Evolutionary conservation across 495 filamentous ascomycete genomes (phyloP).

Genomic region (Penicillium crystallinum): DNA sequence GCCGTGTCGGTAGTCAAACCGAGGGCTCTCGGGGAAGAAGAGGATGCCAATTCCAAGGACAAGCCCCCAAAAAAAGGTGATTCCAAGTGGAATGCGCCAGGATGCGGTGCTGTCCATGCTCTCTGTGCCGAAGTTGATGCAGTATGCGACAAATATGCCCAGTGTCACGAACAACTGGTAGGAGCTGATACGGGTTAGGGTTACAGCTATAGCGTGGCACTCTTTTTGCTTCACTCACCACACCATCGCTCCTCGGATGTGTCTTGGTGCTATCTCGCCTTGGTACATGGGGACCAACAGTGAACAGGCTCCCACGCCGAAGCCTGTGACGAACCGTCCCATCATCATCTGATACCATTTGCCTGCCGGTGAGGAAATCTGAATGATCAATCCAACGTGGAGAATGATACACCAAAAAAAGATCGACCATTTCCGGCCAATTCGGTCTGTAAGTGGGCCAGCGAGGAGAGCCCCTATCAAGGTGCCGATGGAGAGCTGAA

Average conservation of each 20-base stretch:
- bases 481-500: constrained; percentile 54
- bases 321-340: constrained; percentile 52
- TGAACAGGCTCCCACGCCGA: constrained; percentile 63
- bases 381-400: constrained; percentile 59
- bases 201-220: neutral
- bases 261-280: constrained; percentile 54
- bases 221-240: constrained; percentile 28
- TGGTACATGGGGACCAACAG: constrained; percentile 67
- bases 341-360: constrained; percentile 50
- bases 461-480: constrained; percentile 59
- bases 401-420: constrained; percentile 53
- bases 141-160: constrained; percentile 73
- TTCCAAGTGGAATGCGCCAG: constrained; percentile 73
- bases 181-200: constrained; percentile 16
- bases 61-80: constrained; percentile 67
- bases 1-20: constrained; percentile 59
- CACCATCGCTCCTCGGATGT: constrained; percentile 62
- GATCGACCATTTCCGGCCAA: constrained; percentile 47
- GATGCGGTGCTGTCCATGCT: constrained; percentile 39
- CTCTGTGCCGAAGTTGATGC: constrained; percentile 73
- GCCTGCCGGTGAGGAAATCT: constrained; percentile 47
- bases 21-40: constrained; percentile 64
- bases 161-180: constrained; percentile 86
- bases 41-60: constrained; percentile 65
- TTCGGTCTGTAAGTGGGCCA: constrained; percentile 44